Evolutionary conservation across 2,329 filamentous ascomycete genomes (phyloP).

Genomic region (Venturia carpophila): DNA sequence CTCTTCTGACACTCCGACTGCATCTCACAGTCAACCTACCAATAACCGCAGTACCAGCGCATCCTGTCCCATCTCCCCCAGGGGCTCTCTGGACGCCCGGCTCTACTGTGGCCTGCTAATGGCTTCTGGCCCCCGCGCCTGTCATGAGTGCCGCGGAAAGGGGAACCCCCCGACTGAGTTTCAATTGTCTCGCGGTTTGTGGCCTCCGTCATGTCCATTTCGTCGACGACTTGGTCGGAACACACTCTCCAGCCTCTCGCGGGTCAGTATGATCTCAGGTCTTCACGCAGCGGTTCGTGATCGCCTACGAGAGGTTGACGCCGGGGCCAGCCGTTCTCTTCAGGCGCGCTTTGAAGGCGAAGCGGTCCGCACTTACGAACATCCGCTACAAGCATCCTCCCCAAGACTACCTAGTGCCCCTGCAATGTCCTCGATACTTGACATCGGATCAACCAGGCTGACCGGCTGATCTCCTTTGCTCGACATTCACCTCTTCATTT

Average conservation of each 20-base stretch:
- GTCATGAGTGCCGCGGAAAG: neutral
- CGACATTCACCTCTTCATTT: neutral
- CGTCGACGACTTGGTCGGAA: neutral
- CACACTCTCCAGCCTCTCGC: neutral
- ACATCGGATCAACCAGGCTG: neutral
- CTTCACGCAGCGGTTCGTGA: neutral
- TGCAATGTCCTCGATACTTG: neutral
- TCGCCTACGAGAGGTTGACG: neutral
- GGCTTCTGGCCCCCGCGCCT: neutral
- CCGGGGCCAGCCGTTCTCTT: slow-evolving; percentile 3
- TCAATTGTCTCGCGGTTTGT: neutral
- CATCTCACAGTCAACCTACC: neutral
- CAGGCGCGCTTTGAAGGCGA: slow-evolving; percentile 1
- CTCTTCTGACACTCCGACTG: neutral
- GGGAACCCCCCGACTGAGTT: neutral
- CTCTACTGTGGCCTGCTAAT: neutral
- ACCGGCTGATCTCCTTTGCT: neutral
- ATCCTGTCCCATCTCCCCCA: neutral
- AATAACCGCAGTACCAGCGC: neutral
- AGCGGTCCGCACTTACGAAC: neutral
- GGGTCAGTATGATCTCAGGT: neutral
- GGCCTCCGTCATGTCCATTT: neutral
- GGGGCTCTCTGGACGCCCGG: neutral
- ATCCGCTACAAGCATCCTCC: neutral
- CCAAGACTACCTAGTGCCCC: neutral